Evolutionary conservation across 305 asterid genomes (phyloP).

Genomic region (Petunia hybrid): DNA sequence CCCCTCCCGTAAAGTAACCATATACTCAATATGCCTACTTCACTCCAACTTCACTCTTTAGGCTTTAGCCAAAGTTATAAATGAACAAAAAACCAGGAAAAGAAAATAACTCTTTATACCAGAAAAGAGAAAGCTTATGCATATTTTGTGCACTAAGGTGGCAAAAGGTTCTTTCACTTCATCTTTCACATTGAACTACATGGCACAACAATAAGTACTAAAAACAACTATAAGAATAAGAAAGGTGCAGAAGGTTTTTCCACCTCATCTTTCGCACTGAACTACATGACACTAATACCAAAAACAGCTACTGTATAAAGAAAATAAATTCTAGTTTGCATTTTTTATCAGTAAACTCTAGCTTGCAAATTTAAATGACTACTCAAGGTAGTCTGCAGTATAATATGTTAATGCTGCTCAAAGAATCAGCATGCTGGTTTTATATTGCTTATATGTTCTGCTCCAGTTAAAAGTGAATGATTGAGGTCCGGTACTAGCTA

Average conservation of each 20-base stretch:
- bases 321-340: no score
- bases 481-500: background rate
- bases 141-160: background rate
- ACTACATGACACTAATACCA: no score
- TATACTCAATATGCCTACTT: background rate
- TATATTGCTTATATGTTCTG: background rate
- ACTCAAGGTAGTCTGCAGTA: background rate
- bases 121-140: conserved; percentile 12
- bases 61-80: background rate
- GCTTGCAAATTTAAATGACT: background rate
- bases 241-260: background rate
- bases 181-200: conserved; percentile 6
- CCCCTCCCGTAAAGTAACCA: background rate
- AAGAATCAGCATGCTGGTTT: background rate
- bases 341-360: background rate
- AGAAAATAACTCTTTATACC: conserved; percentile 1
- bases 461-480: background rate
- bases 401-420: background rate
- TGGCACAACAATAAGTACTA: conserved; percentile 12
- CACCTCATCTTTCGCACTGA: no score
- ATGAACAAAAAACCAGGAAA: background rate
- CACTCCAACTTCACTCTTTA: background rate
- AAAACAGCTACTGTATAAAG: no score
- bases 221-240: background rate
- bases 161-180: background rate